Evolutionary conservation across 2,329 filamentous ascomycete genomes (phyloP).

Genomic region (Cytospora paraplurivora): DNA sequence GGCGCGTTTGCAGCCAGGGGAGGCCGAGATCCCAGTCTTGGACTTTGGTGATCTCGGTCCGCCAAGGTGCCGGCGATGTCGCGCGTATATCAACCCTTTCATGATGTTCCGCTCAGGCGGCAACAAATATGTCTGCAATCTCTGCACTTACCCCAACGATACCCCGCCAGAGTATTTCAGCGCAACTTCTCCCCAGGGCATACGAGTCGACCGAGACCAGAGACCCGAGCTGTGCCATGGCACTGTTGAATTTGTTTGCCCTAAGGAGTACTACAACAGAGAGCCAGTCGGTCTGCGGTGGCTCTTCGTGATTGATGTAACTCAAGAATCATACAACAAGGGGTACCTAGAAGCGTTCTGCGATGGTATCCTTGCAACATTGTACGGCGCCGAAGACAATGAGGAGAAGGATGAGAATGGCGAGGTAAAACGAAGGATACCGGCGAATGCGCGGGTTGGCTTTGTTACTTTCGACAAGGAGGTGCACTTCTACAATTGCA

Average conservation of each 20-base stretch:
- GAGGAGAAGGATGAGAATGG: constrained; percentile 55
- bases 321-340: constrained; percentile 86
- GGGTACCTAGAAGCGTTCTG: constrained; percentile 90
- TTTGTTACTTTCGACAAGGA: constrained; percentile 97
- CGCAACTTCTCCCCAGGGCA: constrained; percentile 82
- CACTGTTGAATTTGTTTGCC: constrained; percentile 94
- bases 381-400: constrained; percentile 71
- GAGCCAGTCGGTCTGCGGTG: constrained; percentile 85
- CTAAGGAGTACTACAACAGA: constrained; percentile 98
- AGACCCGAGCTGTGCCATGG: constrained; percentile 87
- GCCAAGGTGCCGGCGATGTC: constrained; percentile 87
- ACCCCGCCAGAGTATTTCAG: constrained; percentile 91
- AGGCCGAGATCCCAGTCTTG: constrained; percentile 84
- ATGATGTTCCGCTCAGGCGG: constrained; percentile 96
- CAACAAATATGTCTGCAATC: constrained; percentile 96
- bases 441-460: constrained; percentile 81
- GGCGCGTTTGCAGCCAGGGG: constrained; percentile 79
- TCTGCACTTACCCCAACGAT: constrained; percentile 97
- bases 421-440: constrained; percentile 62
- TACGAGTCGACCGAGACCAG: constrained; percentile 84
- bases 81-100: constrained; percentile 97
- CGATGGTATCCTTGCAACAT: constrained; percentile 79
- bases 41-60: constrained; percentile 93
- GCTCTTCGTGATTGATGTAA: constrained; percentile 92
- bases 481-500: constrained; percentile 97